Base-by-base conservation (phyloP, 805 yeast species). In the Yarrowia sp. region DNA sequence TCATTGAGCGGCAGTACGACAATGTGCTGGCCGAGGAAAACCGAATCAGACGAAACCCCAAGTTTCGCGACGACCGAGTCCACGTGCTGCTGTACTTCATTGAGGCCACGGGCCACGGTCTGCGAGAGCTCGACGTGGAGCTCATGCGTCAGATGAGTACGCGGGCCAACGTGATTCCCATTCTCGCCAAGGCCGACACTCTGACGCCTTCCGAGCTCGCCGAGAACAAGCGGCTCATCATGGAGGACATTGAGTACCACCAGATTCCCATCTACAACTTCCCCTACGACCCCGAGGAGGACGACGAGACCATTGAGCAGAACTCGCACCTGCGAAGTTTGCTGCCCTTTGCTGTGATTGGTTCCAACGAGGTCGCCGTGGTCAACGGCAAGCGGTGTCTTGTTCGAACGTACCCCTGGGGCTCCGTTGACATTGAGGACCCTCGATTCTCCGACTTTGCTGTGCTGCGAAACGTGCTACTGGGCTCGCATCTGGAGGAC, bases 111-210 rank as follows among this genome's bases (percentile, higher is more conserved):
- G 83, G 84, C 55, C 84, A 82, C 73, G 85, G 84, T 5, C 77
- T 81, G 52, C 85, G 90, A 69, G 92, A 90, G 75, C 79, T 89
- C 67, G 97, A 92, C 77, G 83, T 92, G 68, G 84, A 83, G 71
- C 82, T 90, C 67, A 90, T 93, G 89, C 85, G 82, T 72, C 81
- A 83, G 58, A 82, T 93, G 65, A 85, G 93, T 15, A 82, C 85
- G 32, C 86, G 87, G 72, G 97, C 90, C 22, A 93, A 93, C 79
- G 83, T 94, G 35, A 86, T 93, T 53, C 97, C 98, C 1, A 87
- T 92, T 35, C 85, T 93, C 69, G 85, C 90, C 45, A 89, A 90
- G 74, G 87, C 97, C 2, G 98, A 93, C 77, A 82, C 91, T 1
- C 81, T 91, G 72, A 91, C 97, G 0, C 82, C 82, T 26, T 76